Evolutionary conservation across 1,284 basidiomycete genomes (phyloP).

Genomic region (Tremellales sp.): DNA sequence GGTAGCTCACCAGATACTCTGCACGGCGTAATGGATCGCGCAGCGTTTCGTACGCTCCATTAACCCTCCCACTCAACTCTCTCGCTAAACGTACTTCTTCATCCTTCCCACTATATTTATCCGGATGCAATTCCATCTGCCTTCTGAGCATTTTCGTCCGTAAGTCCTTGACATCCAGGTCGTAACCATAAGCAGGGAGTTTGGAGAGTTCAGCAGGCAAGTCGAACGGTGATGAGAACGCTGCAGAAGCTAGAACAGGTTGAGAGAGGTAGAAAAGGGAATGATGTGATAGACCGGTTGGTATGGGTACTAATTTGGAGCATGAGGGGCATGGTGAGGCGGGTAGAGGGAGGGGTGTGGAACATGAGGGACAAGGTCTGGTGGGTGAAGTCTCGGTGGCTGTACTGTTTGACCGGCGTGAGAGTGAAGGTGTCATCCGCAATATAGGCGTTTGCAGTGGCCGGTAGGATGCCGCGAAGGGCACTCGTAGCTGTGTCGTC

Average conservation of each 20-base stretch:
- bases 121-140: conserved; percentile 45
- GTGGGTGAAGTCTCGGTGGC: conserved; percentile 9
- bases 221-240: conserved; percentile 13
- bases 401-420: no score
- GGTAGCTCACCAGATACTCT: conserved; percentile 45
- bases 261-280: conserved; percentile 35
- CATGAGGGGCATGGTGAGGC: conserved; percentile 43
- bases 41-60: conserved; percentile 45
- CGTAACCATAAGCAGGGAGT: conserved; percentile 37
- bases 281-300: conserved; percentile 35
- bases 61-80: conserved; percentile 38
- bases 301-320: conserved; percentile 32
- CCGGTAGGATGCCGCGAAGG: no score
- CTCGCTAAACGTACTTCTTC: conserved; percentile 29
- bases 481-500: no score
- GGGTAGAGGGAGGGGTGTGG: conserved; percentile 21
- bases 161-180: conserved; percentile 33
- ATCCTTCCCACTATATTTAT: conserved; percentile 31
- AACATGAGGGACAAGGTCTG: conserved; percentile 33
- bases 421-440: no score
- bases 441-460: no score
- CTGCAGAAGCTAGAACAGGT: conserved; percentile 10
- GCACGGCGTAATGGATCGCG: conserved; percentile 41
- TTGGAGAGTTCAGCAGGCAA: conserved; percentile 25
- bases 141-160: conserved; percentile 33